Evolutionary conservation across 805 yeast species (phyloP).

Genomic region (Hyphopichia homilentoma): DNA sequence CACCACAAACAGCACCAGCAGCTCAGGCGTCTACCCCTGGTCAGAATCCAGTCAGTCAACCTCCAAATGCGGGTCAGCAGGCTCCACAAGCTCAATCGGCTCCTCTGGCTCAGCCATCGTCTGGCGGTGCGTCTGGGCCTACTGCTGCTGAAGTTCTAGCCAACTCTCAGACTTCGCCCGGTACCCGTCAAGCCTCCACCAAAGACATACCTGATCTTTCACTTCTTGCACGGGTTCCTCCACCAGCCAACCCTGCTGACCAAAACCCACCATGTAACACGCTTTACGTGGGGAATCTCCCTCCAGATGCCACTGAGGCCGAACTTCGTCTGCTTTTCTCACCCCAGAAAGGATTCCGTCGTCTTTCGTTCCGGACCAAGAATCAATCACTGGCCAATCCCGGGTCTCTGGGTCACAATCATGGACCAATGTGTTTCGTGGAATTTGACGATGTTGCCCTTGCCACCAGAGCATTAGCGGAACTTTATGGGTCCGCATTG

Average conservation of each 20-base stretch:
- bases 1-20: not conserved
- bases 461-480: constrained; percentile 93
- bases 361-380: constrained; percentile 81
- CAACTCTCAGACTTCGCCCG: constrained; percentile 2
- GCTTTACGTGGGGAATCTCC: constrained; percentile 91
- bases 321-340: constrained; percentile 85
- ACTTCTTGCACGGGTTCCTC: constrained; percentile 73
- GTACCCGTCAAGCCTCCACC: constrained; percentile 9
- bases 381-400: constrained; percentile 29
- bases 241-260: constrained; percentile 97
- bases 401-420: constrained; percentile 38
- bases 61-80: constrained; percentile 14
- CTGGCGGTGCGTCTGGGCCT: too few relatives aligned
- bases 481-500: constrained; percentile 86
- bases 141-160: constrained; percentile 5
- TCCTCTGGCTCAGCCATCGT: constrained; percentile 5
- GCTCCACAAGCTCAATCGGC: constrained; percentile 16
- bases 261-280: constrained; percentile 99
- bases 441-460: constrained; percentile 94
- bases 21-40: constrained; percentile 30
- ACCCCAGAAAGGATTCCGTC: constrained; percentile 86
- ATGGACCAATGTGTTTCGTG: constrained; percentile 99
- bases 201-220: constrained; percentile 62
- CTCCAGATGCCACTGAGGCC: constrained; percentile 94
- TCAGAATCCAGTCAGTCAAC: too few relatives aligned